Conservation (phyloP, 371 early-diverging fungal species). For the Rhizopus microsporus region DNA sequence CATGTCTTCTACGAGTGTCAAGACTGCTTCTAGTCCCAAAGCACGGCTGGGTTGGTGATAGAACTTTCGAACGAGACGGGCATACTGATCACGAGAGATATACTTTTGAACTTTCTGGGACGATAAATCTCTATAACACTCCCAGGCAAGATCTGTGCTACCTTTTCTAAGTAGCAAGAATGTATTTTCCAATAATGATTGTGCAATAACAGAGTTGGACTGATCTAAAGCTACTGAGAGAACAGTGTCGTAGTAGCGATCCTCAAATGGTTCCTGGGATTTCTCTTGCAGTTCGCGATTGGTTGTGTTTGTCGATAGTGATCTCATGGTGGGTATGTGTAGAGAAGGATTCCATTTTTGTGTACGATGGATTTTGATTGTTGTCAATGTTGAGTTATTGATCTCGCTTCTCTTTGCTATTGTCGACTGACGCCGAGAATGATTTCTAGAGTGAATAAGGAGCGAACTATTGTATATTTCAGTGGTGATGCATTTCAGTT, state of each 20-base stretch:
- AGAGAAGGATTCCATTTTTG: background rate
- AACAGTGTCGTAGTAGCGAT: conserved; percentile 14
- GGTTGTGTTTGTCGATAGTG: background rate
- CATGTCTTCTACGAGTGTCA: conserved; percentile 46
- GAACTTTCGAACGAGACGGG: conserved; percentile 32
- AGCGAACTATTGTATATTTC: background rate
- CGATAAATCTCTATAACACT: conserved; percentile 43
- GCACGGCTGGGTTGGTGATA: conserved; percentile 15
- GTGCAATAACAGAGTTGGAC: conserved; percentile 39
- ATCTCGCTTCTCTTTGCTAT: background rate
- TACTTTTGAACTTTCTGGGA: conserved; percentile 31
- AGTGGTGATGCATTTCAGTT: background rate
- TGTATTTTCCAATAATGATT: conserved; percentile 32
- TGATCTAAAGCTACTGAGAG: conserved; percentile 43
- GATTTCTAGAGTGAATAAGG: background rate
- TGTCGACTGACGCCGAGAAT: background rate
- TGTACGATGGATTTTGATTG: background rate
- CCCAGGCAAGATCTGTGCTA: conserved; percentile 44
- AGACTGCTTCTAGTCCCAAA: conserved; percentile 29
- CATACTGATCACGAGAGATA: conserved; percentile 37
- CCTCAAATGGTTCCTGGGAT: background rate
- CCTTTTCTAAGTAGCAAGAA: conserved; percentile 23
- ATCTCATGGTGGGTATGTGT: background rate
- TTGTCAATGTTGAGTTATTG: background rate
- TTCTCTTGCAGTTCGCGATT: background rate